Base-by-base conservation (phyloP, 306 rosid genomes). In the Pyrus betulifolia region DNA sequence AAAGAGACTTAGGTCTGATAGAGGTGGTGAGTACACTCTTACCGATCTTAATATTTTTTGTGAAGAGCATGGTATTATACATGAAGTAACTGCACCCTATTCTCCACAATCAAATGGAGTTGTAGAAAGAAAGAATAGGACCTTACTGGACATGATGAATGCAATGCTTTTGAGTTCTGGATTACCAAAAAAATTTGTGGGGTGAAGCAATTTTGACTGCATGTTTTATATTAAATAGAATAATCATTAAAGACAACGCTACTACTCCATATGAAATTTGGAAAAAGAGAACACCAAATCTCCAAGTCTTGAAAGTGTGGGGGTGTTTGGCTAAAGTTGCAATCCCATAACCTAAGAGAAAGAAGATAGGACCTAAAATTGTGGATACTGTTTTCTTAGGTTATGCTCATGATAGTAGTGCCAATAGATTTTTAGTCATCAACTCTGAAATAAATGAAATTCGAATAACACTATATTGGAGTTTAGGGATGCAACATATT, bases 91-190 rank as follows among this genome's bases (percentile, higher is more conserved):
- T 15, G 0, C 78, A 4, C 70, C 70, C 0, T 74, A 45, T 4
- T 61, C 60, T 61, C 78, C 70, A 10, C n/a, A 74, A 19, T 74
- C 30, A 44, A 74, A 74, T 59, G 11, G 68, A 15, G 44, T 40
- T 38, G 13, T 3, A 0, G 14, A 27, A 21, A 44, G n/a, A 0
- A 75, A 75, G 6, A 72, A 72, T 30, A 49, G 0, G 67, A 65
- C 38, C 1, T 75, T 71, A 7, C 19, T 19, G 6, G 51, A 71
- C 8, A 71, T 54, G 65, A 4, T 71, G 2, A 71, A 71, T 33
- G 13, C 30, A 10, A 21, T 31, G 64, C 23, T 71, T 11, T 18
- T 71, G 7, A 71, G 51, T 35, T 31, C 14, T 28, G 31, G 65
- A 27, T 15, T 71, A 21, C 46, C 11, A 52, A 2, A 8, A 2